Conservation (phyloP, 768 basidiomycete species). For the Lyophyllum shimeji region DNA sequence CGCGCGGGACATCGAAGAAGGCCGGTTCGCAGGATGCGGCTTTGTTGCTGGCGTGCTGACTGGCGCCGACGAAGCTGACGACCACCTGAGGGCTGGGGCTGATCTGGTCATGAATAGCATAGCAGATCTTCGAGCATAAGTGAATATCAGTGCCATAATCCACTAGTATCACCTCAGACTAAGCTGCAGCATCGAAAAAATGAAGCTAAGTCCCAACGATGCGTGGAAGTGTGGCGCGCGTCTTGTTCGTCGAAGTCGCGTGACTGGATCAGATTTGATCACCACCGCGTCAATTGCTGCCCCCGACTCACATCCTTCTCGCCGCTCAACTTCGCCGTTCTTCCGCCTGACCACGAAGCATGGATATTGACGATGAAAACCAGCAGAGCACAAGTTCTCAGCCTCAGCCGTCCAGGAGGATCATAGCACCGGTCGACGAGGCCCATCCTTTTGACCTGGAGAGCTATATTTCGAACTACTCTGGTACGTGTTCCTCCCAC, state of each 20-base stretch:
- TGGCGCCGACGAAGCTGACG: conserved; percentile 6
- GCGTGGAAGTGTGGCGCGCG: no score
- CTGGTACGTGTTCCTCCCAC: conserved; percentile 42
- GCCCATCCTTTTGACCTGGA: conserved; percentile 89
- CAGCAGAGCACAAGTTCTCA: conserved; percentile 24
- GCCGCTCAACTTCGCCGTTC: not conserved
- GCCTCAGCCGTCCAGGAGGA: conserved; percentile 20
- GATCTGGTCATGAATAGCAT: conserved; percentile 12
- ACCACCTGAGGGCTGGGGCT: conserved; percentile 11
- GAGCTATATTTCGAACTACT: conserved; percentile 71
- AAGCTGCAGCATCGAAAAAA: no score
- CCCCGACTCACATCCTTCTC: not conserved
- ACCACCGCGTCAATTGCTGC: not conserved
- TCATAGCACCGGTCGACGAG: conserved; percentile 61
- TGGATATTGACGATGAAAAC: conserved; percentile 44
- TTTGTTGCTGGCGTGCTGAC: conserved; percentile 12
- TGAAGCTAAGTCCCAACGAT: not conserved
- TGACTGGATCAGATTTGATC: not conserved
- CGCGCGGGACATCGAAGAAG: conserved; percentile 12
- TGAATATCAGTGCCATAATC: not conserved
- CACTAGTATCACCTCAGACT: no score
- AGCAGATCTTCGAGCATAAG: conserved; percentile 5
- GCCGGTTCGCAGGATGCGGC: conserved; percentile 11
- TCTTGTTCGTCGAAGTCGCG: not conserved
- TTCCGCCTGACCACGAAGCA: conserved; percentile 11